Base-by-base conservation (phyloP, 176 grass and related monocot genomes). In the Oryza australiensis region DNA sequence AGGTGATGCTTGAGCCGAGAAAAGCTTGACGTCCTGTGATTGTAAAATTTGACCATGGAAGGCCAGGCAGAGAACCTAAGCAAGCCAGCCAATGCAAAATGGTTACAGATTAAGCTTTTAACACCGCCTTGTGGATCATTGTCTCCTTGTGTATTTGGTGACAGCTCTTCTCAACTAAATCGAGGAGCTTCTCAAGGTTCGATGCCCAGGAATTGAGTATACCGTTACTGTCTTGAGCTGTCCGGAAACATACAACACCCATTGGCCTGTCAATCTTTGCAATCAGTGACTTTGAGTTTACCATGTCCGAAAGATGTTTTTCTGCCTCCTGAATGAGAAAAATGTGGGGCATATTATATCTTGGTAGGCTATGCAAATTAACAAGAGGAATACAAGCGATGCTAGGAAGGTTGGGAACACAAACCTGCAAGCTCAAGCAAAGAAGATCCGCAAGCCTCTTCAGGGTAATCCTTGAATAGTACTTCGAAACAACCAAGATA, bases 141-240 rank as follows among this genome's bases (percentile, higher is more conserved):
- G 89, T 98, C 69, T 98, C 96, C 84, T 98, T 98, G 73, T 98
- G 93, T 60, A 98, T 98, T 67, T 98, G 96, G 59, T 98, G 96
- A 27, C 96, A 98, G 57, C 93, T 98, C 62, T 98, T 98, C 82
- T 95, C 93, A 0, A 98, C 96, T 2, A 95, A 93, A 43, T 98
- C 96, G 0, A 98, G 92, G 51, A 95, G 93, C 73, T 98, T 95
- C 87, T 98, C 93, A 5, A 98, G 88, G 84, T 95, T 98, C 0
- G 76, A 72, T 0, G 95, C 90, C 95, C 95, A 98, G 13, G 90
- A 92, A 81, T 98, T 95, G 6, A 98, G 85, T 26, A 84, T 72
- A 0, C 90, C 86, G 0, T 91, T 98, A n/a, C 88, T 93, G 8
- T 98, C 92, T 76, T 98, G 84, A 3, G 86, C 82, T 8, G 86